Conservation (phyloP, 2,329 filamentous ascomycete genomes). For the Sporothrix globosa region DNA sequence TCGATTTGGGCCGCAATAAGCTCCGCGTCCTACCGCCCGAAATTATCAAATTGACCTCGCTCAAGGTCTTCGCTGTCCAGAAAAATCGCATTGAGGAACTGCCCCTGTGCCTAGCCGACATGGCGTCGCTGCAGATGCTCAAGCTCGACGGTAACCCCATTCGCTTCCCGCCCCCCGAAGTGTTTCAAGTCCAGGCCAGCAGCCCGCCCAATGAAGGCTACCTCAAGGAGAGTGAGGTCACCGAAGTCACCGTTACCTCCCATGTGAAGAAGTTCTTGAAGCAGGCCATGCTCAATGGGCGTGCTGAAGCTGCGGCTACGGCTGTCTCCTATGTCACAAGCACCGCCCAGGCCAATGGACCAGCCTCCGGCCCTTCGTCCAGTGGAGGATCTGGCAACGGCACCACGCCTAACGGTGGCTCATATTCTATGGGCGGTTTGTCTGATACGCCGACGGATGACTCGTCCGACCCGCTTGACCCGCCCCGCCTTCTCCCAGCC, state of each 20-base stretch:
- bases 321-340: background rate
- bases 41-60: constrained; percentile 76
- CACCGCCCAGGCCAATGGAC: constrained; percentile 10
- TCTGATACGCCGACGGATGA: constrained; percentile 62
- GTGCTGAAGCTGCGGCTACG: constrained; percentile 48
- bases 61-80: constrained; percentile 86
- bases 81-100: constrained; percentile 86
- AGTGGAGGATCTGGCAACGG: constrained; percentile 28
- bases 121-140: constrained; percentile 84
- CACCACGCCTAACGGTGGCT: background rate
- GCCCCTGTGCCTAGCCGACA: constrained; percentile 82
- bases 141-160: constrained; percentile 90
- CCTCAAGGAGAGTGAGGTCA: constrained; percentile 65
- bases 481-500: constrained; percentile 66
- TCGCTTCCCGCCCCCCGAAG: constrained; percentile 73
- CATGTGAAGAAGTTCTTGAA: constrained; percentile 65
- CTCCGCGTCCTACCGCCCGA: constrained; percentile 76
- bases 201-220: constrained; percentile 60
- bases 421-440: constrained; percentile 33
- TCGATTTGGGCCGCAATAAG: constrained; percentile 89
- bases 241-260: constrained; percentile 61
- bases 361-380: constrained; percentile 21
- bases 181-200: constrained; percentile 62
- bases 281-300: constrained; percentile 54
- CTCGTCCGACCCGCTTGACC: constrained; percentile 75